Evolutionary conservation across 1,284 basidiomycete species (phyloP).

Genomic region (Xerocomus cyaneibrunnescens): DNA sequence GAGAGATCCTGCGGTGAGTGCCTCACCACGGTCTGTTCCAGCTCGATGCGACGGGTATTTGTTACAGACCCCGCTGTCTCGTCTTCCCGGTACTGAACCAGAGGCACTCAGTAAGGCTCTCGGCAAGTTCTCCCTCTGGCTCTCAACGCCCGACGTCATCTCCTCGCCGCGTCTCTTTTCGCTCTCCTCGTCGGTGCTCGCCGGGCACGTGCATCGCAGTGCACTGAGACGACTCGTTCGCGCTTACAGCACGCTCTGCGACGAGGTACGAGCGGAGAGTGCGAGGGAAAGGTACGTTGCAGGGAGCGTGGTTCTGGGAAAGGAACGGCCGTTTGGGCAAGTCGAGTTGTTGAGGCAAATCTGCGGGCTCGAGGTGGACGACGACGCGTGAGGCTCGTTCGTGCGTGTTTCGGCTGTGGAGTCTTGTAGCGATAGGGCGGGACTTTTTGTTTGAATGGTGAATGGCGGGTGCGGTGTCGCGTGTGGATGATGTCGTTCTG

Average conservation of each 20-base stretch:
- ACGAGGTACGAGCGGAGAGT: slow-evolving; percentile 72
- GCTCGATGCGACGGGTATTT: background rate
- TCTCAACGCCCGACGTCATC: slow-evolving; percentile 68
- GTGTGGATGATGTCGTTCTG: no score
- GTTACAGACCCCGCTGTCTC: slow-evolving; percentile 53
- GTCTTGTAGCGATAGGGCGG: no score
- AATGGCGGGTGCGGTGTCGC: no score
- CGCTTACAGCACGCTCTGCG: slow-evolving; percentile 71
- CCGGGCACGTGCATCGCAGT: slow-evolving; percentile 69
- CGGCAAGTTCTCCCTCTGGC: slow-evolving; percentile 63
- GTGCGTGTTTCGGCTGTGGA: no score
- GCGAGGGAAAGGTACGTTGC: slow-evolving; percentile 71
- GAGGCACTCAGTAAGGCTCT: background rate
- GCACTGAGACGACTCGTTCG: slow-evolving; percentile 66
- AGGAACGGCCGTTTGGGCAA: slow-evolving; percentile 62
- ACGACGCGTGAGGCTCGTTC: no score
- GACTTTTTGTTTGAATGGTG: no score
- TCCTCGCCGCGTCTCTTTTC: slow-evolving; percentile 76
- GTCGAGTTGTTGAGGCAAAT: slow-evolving; percentile 71
- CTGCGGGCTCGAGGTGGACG: slow-evolving; percentile 59
- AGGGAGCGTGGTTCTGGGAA: slow-evolving; percentile 78
- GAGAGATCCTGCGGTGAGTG: slow-evolving; percentile 55
- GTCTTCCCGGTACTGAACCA: background rate
- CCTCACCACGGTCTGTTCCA: background rate
- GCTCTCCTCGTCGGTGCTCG: slow-evolving; percentile 69